Conservation (phyloP, 116 monocot species). For the Zostera marina region DNA sequence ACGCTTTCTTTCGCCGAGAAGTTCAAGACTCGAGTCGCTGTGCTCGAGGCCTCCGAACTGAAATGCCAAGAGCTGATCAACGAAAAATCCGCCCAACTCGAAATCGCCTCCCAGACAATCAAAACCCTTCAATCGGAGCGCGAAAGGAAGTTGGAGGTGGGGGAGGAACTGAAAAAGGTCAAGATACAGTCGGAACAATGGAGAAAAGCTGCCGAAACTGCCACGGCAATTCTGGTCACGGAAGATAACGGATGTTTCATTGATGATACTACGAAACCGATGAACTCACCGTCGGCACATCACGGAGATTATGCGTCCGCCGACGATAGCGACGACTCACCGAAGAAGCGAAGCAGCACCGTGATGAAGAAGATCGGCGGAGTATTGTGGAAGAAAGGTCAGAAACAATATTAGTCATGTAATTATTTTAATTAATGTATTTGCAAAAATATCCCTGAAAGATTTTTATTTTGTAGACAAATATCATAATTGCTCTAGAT, state of each 20-base stretch:
- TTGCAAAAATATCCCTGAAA: too few species aligned
- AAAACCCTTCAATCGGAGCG: slow-evolving; percentile 28
- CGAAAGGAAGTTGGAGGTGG: slow-evolving; percentile 22
- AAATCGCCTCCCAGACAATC: slow-evolving; percentile 32
- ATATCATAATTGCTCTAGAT: too few species aligned
- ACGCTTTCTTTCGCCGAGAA: slow-evolving; percentile 26
- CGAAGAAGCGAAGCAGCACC: slow-evolving; percentile 24
- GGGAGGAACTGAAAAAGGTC: slow-evolving; percentile 53
- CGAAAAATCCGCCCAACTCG: slow-evolving; percentile 35
- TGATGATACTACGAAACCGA: slow-evolving; percentile 43
- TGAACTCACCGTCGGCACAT: slow-evolving; percentile 28
- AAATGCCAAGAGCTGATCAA: slow-evolving; percentile 26
- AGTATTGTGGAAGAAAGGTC: slow-evolving; percentile 65
- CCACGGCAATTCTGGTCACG: slow-evolving; percentile 41
- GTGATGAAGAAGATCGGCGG: slow-evolving; percentile 43
- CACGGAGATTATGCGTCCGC: slow-evolving; percentile 15
- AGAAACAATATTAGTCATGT: slow-evolving; percentile 9
- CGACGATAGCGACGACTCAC: slow-evolving; percentile 35
- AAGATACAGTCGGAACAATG: slow-evolving; percentile 80
- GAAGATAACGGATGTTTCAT: slow-evolving; percentile 25
- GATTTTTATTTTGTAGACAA: too few species aligned
- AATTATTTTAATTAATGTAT: too few species aligned
- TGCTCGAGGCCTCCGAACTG: slow-evolving; percentile 30
- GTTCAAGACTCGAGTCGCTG: slow-evolving; percentile 20
- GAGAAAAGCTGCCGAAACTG: slow-evolving; percentile 93